Evolutionary conservation across 176 grass and related monocot genomes (phyloP), one percentile per base, ranked within the genome.

Genomic region (Avena atlantica): DNA sequence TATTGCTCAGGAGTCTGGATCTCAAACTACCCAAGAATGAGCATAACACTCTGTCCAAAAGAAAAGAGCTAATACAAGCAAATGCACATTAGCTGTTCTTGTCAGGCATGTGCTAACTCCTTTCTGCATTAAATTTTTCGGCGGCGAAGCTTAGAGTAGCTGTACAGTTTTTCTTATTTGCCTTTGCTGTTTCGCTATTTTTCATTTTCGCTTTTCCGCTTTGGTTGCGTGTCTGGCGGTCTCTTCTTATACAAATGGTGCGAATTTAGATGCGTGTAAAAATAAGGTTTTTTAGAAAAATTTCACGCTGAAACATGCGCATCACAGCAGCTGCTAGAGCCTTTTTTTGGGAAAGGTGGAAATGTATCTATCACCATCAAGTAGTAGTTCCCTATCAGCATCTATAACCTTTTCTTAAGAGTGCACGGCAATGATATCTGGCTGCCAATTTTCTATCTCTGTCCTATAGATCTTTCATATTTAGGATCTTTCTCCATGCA

Each of bases 361-460:
- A 70, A 6, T 8, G 44, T 58, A 73, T 72, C 77, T 37, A 45
- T 75, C 82, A 84, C 56, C 17, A 76, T 70, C 23, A 45, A 14
- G n/a, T 85, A 34, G 64, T 80, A 34, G 64, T 80, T 85, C 34
- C n/a, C 66, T 73, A 23, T 84, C 44, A 24, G 67, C 15, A 80
- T 72, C 71, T 14, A 3, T 64, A 16, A 58, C 21, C 23, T 13
- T 53, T 57, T 83, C 51, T 6, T 58, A 3, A 69, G 16, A 62
- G 21, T 24, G 45, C n/a, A 85, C 37, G 20, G 49, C 76, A 85
- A 64, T 47, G 16, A 47, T 63, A 48, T 76, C 48, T 52, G 13
- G 14, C 8, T 0, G 8, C 72, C 8, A 52, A 52, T 29, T 27
- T 74, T 4, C 11, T 42, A 42, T 42, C 1, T 42, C 40, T 42